A percentile compares a stretch with the other conserved stretches of the same genome.
Conservation (phyloP, 2,329 filamentous ascomycete genomes). For the Calonectria honghensis region DNA sequence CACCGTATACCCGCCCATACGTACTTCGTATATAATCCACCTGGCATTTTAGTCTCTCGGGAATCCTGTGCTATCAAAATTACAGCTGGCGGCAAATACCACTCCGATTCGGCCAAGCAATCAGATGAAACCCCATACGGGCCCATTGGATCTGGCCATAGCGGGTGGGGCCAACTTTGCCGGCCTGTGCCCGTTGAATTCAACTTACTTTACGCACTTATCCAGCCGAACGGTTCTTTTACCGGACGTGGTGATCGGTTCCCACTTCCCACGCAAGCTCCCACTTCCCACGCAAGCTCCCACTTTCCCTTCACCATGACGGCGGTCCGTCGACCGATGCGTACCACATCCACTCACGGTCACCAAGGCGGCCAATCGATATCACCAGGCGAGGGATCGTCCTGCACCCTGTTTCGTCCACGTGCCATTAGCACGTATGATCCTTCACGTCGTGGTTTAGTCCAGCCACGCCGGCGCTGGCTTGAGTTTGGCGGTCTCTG, state of each 20-base stretch:
- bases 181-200: constrained; percentile 33
- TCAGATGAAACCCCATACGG: constrained; percentile 27
- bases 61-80: constrained; percentile 21
- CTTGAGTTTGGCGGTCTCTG: constrained; percentile 32
- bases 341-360: constrained; percentile 29
- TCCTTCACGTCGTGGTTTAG: constrained; percentile 33
- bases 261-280: constrained; percentile 21
- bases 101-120: constrained; percentile 18
- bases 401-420: constrained; percentile 32
- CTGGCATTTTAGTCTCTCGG: constrained; percentile 6
- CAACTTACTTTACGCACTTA: constrained; percentile 11
- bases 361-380: constrained; percentile 20
- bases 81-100: constrained; percentile 21
- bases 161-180: constrained; percentile 27
- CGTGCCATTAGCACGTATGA: constrained; percentile 41
- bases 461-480: constrained; percentile 41
- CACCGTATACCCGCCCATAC: background rate
- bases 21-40: constrained; percentile 18
- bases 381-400: constrained; percentile 25
- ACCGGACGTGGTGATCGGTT: constrained; percentile 33
- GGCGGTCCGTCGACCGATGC: constrained; percentile 32
- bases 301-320: constrained; percentile 25
- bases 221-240: constrained; percentile 42
- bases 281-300: constrained; percentile 23
- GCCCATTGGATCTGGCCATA: constrained; percentile 30